phyloP scores from a whole-genome alignment of 208 protist genomes.

The Wallacemonas rigidus region DNA sequence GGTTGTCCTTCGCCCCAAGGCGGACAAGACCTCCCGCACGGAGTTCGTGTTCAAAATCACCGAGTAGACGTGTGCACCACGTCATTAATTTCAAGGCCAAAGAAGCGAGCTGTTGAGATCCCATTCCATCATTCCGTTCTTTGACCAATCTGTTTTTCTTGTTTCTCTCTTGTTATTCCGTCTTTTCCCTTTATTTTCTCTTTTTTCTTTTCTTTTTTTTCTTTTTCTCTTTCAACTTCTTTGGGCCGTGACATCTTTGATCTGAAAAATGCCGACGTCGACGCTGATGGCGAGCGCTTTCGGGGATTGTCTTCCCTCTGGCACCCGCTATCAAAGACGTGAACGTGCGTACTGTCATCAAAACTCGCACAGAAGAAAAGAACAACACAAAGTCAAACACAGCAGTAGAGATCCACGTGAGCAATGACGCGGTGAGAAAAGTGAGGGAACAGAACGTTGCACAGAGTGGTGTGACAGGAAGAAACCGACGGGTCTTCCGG shows the following conservation, averaged over 20 bases:
- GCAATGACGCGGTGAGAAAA: background rate
- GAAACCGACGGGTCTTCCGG: too few relatives aligned
- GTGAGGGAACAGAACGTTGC: too few relatives aligned
- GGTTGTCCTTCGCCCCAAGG: constrained; percentile 49
- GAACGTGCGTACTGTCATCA: background rate
- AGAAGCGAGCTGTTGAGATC: background rate
- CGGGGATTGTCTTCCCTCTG: background rate
- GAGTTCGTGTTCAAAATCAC: constrained; percentile 46
- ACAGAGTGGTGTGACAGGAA: too few relatives aligned
- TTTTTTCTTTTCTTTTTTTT: constrained; percentile 16
- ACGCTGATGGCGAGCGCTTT: background rate
- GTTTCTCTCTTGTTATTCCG: constrained; percentile 4
- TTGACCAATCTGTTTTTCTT: background rate
- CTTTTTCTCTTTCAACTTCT: background rate
- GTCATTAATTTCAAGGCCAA: background rate
- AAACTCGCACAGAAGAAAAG: background rate
- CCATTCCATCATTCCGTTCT: background rate
- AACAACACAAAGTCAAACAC: background rate
- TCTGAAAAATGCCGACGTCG: background rate
- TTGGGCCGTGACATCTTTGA: too few relatives aligned
- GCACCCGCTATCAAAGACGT: background rate
- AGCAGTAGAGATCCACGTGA: background rate
- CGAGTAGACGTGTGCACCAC: constrained; percentile 4
- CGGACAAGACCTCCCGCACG: constrained; percentile 53
- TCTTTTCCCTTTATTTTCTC: background rate